phyloP scores from a whole-genome alignment of 129 eudicot genomes.

The Smallanthus sonchifolius region DNA sequence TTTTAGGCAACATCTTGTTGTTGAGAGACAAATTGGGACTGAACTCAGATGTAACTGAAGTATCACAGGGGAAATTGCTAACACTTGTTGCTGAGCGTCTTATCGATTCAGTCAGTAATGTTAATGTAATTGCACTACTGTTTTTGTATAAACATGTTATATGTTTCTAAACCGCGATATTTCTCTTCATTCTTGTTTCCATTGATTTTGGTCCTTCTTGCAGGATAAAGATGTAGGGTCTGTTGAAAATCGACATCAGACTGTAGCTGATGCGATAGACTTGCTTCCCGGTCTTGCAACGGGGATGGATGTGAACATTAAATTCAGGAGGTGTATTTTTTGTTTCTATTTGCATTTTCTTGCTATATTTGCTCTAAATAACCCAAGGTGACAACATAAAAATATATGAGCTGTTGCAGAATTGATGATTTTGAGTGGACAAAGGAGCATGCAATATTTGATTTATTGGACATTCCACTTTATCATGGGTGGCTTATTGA shows the following conservation, averaged over 20 bases:
- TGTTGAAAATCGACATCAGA: conserved; percentile 72
- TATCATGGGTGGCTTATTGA: conserved; percentile 97
- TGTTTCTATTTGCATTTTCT: neutral
- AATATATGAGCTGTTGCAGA: conserved; percentile 36
- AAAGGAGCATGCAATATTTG: conserved; percentile 76
- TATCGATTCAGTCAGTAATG: conserved; percentile 64
- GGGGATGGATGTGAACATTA: conserved; percentile 80
- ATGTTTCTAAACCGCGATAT: no score
- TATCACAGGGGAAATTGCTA: conserved; percentile 77
- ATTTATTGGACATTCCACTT: conserved; percentile 76
- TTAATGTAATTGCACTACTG: conserved; percentile 33
- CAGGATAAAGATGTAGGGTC: conserved; percentile 81
- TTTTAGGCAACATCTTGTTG: conserved; percentile 74
- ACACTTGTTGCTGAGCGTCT: conserved; percentile 77
- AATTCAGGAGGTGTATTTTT: conserved; percentile 54
- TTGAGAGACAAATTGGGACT: conserved; percentile 66
- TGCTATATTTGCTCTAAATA: neutral
- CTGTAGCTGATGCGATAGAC: conserved; percentile 79
- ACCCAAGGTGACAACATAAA: neutral
- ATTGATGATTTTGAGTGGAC: conserved; percentile 88
- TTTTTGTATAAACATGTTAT: no score
- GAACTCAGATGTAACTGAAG: conserved; percentile 58
- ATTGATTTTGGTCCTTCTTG: no score
- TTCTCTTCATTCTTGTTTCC: no score
- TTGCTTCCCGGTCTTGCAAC: conserved; percentile 79